A percentile compares a stretch with the other conserved stretches of the same genome.
Evolutionary conservation across 768 basidiomycete genomes (phyloP).

Genomic region (Suillus spraguei): DNA sequence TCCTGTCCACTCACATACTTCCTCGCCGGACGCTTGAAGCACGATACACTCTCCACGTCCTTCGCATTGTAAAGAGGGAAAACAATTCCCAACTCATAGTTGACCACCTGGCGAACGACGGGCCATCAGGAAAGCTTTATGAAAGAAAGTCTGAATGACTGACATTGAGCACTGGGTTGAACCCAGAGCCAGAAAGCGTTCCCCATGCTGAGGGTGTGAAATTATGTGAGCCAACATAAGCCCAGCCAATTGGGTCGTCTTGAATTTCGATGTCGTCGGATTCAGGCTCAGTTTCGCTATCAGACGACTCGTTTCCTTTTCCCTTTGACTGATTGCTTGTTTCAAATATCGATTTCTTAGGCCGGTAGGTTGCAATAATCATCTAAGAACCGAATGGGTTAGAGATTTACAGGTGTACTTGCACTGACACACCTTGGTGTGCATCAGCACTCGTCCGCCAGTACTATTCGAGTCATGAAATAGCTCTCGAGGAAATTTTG

Average conservation of each 20-base stretch:
- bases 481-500: slow-evolving; percentile 68
- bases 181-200: slow-evolving; percentile 67
- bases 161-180: slow-evolving; percentile 75
- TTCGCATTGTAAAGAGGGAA: slow-evolving; percentile 64
- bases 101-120: slow-evolving; percentile 54
- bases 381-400: slow-evolving; percentile 48
- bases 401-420: not conserved
- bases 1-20: slow-evolving; percentile 65
- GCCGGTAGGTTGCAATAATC: slow-evolving; percentile 59
- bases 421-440: slow-evolving; percentile 71
- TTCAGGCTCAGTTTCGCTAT: slow-evolving; percentile 38
- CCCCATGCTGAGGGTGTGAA: slow-evolving; percentile 94
- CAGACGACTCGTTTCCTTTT: slow-evolving; percentile 30
- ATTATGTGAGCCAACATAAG: slow-evolving; percentile 89
- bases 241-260: slow-evolving; percentile 61
- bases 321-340: slow-evolving; percentile 25
- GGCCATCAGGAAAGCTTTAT: slow-evolving; percentile 9
- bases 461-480: slow-evolving; percentile 84
- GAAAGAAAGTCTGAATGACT: not conserved
- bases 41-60: slow-evolving; percentile 61
- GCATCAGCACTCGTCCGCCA: slow-evolving; percentile 85
- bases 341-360: slow-evolving; percentile 32
- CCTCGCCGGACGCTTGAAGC: slow-evolving; percentile 78
- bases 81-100: slow-evolving; percentile 87
- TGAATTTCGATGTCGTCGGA: slow-evolving; percentile 33